Conservation (phyloP, 2,329 filamentous ascomycete species). For the Cyphellophora europaea region DNA sequence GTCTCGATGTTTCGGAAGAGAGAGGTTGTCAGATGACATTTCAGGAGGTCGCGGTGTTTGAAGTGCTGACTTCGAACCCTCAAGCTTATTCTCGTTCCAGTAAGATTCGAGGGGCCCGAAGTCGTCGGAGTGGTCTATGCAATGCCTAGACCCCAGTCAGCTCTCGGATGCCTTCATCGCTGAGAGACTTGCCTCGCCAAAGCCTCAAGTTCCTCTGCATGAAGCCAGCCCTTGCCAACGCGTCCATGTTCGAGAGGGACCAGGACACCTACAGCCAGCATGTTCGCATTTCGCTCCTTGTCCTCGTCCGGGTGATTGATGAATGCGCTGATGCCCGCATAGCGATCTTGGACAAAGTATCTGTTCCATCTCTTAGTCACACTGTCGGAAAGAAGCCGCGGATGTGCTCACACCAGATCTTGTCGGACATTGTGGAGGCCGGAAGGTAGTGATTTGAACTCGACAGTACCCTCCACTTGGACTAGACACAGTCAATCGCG, state of each 20-base stretch:
- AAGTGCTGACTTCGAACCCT: neutral
- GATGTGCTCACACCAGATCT: constrained; percentile 64
- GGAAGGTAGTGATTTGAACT: constrained; percentile 93
- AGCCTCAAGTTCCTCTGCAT: constrained; percentile 65
- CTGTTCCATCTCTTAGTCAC: no score
- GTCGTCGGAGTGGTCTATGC: constrained; percentile 53
- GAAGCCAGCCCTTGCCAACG: constrained; percentile 79
- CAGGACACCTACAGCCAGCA: constrained; percentile 83
- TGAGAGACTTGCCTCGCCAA: no score
- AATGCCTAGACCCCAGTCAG: no score
- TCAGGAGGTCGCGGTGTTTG: constrained; percentile 37
- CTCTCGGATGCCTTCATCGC: no score
- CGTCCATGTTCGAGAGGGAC: constrained; percentile 79
- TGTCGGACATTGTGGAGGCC: constrained; percentile 80
- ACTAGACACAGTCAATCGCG: constrained; percentile 31
- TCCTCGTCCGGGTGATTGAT: constrained; percentile 73
- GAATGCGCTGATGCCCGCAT: constrained; percentile 87
- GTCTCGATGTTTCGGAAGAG: neutral
- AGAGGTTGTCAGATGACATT: constrained; percentile 3
- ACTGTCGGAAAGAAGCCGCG: constrained; percentile 1
- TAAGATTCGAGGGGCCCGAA: constrained; percentile 63
- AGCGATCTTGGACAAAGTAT: constrained; percentile 84
- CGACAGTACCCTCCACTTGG: constrained; percentile 72
- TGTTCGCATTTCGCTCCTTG: constrained; percentile 74
- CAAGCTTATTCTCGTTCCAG: constrained; percentile 57